phyloP scores from a whole-genome alignment of 306 rosid genomes.

The Canavalia gladiata region DNA sequence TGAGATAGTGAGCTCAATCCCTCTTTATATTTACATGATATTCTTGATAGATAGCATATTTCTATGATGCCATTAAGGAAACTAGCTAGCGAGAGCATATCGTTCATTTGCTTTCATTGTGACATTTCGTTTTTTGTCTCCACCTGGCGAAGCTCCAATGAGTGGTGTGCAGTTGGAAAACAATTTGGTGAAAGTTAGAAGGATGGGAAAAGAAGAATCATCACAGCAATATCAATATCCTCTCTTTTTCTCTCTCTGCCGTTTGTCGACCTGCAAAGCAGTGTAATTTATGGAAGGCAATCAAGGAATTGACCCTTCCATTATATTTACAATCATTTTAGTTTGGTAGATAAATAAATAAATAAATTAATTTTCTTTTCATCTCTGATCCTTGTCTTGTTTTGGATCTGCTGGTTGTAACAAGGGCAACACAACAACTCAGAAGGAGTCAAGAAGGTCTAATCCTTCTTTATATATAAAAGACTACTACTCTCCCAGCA shows the following conservation, averaged over 20 bases:
- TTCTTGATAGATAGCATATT: neutral
- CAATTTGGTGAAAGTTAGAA: slow-evolving; percentile 42
- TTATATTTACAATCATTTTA: slow-evolving; percentile 30
- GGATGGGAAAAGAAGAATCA: slow-evolving; percentile 11
- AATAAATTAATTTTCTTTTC: neutral
- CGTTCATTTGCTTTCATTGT: slow-evolving; percentile 46
- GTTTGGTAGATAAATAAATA: neutral
- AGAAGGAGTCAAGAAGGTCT: slow-evolving; percentile 18
- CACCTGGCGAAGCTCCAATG: slow-evolving; percentile 47
- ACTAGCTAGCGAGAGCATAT: slow-evolving; percentile 36
- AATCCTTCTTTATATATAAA: slow-evolving; percentile 35
- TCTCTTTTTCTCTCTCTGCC: slow-evolving; percentile 24
- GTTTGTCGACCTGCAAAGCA: slow-evolving; percentile 32
- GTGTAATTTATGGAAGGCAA: slow-evolving; percentile 38
- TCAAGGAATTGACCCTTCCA: slow-evolving; percentile 46
- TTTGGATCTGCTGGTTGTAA: slow-evolving; percentile 35
- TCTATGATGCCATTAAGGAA: slow-evolving; percentile 50
- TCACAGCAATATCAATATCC: neutral
- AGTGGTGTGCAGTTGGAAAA: slow-evolving; percentile 45
- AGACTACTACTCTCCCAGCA: slow-evolving; percentile 3
- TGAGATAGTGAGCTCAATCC: neutral
- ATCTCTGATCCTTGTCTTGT: slow-evolving; percentile 14
- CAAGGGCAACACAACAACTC: slow-evolving; percentile 34
- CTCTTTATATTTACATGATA: neutral
- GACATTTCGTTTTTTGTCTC: slow-evolving; percentile 53